Conservation (phyloP, 805 yeast species). For the Kodamaea nitidulidarum region DNA sequence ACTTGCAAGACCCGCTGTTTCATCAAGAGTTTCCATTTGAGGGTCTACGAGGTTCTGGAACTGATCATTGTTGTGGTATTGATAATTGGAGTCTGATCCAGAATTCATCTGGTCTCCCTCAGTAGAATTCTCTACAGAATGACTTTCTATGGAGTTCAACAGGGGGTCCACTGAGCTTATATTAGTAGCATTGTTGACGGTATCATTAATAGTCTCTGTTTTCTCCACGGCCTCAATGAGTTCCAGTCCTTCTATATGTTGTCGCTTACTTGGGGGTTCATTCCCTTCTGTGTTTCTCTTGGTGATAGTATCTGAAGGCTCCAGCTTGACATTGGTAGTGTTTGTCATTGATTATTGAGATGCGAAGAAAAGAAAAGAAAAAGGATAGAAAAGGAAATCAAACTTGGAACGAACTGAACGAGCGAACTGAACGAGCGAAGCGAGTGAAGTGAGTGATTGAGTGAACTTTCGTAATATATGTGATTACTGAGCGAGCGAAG, state of each 20-base stretch:
- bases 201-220: background rate
- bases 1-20: conserved; percentile 25
- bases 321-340: background rate
- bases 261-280: background rate
- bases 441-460: too few species aligned
- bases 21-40: conserved; percentile 12
- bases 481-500: too few species aligned
- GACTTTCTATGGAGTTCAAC: too few species aligned
- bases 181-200: background rate
- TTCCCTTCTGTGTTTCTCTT: background rate
- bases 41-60: background rate
- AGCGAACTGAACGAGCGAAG: too few species aligned
- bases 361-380: background rate
- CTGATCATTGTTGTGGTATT: background rate
- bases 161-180: too few species aligned
- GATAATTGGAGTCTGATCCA: background rate
- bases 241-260: background rate
- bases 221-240: too few species aligned
- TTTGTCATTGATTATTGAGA: background rate
- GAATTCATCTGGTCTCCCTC: background rate
- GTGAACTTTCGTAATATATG: too few species aligned
- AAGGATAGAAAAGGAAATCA: background rate
- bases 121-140: too few species aligned
- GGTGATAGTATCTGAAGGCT: background rate
- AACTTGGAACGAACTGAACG: background rate